Percentiles rank a stretch among this genome's conserved stretches.
These are phyloP conservation scores for Magnolia kwangsiensis DNA, from an alignment of 164 flowering plant species.

Conservation along the genomic window DNA sequence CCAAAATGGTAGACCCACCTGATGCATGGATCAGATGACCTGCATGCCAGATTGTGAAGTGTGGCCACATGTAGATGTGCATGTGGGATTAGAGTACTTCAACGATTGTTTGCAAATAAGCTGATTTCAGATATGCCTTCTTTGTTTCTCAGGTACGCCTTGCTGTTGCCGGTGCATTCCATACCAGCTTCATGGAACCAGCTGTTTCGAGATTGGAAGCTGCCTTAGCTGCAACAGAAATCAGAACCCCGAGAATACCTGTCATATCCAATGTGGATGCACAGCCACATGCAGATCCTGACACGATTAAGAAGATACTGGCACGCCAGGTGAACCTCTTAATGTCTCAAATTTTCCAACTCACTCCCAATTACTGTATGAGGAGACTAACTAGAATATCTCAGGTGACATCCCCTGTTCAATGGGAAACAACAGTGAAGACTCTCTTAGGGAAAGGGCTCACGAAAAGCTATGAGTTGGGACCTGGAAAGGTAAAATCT, in stretches of 20 bases:
- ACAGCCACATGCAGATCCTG: constrained; percentile 89
- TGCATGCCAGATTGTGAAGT: not conserved
- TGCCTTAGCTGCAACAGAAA: constrained; percentile 77
- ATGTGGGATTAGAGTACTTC: not conserved
- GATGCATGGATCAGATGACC: too few relatives aligned
- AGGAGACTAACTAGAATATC: constrained; percentile 5
- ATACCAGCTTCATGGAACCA: constrained; percentile 93
- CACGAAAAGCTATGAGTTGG: constrained; percentile 81
- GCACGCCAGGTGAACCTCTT: constrained; percentile 68
- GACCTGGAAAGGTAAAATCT: constrained; percentile 86
- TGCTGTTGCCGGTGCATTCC: constrained; percentile 99
- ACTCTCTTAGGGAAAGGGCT: constrained; percentile 71
- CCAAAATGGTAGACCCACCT: too few relatives aligned
- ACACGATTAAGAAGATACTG: constrained; percentile 77
- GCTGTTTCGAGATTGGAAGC: constrained; percentile 95
- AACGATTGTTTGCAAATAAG: not conserved
- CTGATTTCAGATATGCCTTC: not conserved
- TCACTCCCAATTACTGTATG: not conserved
- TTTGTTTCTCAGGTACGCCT: constrained; percentile 65
- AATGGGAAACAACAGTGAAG: constrained; percentile 92
- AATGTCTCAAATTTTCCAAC: not conserved
- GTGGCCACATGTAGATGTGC: not conserved
- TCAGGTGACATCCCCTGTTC: constrained; percentile 95
- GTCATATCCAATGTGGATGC: constrained; percentile 99
- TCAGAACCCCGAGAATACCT: constrained; percentile 84